Conservation (phyloP, 2,329 filamentous ascomycete species). For the Clonostachys rhizophaga region DNA sequence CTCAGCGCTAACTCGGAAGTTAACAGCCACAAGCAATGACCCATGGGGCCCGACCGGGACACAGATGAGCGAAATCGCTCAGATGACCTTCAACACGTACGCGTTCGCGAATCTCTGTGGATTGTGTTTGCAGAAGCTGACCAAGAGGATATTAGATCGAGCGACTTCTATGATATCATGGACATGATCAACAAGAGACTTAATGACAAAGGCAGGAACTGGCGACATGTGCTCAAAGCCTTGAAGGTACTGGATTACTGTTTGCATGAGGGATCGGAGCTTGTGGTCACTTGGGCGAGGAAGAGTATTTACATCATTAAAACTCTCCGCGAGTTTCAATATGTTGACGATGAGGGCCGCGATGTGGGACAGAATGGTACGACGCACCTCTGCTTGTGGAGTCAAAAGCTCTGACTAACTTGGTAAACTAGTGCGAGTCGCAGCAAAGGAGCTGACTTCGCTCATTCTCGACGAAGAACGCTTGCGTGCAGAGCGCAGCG, state of each 20-base stretch:
- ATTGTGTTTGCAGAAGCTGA: neutral
- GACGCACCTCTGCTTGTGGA: conserved; percentile 16
- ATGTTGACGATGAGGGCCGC: conserved; percentile 89
- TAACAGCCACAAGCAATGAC: conserved; percentile 91
- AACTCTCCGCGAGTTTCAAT: conserved; percentile 93
- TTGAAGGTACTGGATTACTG: conserved; percentile 98
- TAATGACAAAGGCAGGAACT: conserved; percentile 99
- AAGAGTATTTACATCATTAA: conserved; percentile 99
- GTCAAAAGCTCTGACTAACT: neutral
- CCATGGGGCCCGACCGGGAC: conserved; percentile 97
- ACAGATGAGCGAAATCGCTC: conserved; percentile 98
- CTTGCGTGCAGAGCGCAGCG: conserved; percentile 81
- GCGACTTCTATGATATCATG: conserved; percentile 99
- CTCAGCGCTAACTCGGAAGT: conserved; percentile 1
- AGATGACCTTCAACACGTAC: conserved; percentile 96
- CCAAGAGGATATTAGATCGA: conserved; percentile 54
- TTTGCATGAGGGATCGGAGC: conserved; percentile 91
- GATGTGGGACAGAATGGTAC: conserved; percentile 96
- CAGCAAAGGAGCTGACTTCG: conserved; percentile 91
- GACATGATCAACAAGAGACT: conserved; percentile 98
- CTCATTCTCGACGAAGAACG: conserved; percentile 92
- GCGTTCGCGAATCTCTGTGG: conserved; percentile 19
- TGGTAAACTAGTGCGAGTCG: conserved; percentile 69
- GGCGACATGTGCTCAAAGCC: conserved; percentile 96
- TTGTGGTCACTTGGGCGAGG: conserved; percentile 95